These are phyloP conservation scores for Linnemannia hyalina DNA, from an alignment of 192 early-diverging fungal species.

Conservation along the genomic window DNA sequence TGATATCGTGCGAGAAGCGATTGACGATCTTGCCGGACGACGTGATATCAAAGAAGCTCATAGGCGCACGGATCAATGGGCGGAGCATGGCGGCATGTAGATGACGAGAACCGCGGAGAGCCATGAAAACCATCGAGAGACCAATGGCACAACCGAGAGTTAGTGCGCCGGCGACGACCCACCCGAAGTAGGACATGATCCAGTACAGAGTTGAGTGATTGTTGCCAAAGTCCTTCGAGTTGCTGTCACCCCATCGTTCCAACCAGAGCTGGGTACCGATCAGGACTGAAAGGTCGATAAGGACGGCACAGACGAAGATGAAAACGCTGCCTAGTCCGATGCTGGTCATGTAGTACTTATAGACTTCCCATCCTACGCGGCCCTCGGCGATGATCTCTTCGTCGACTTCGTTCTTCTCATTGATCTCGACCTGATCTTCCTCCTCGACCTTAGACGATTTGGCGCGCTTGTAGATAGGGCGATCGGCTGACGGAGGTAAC, in stretches of 20 bases:
- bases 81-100: conserved; percentile 73
- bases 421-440: conserved; percentile 9
- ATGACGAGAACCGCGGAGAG: conserved; percentile 64
- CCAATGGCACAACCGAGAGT: conserved; percentile 4
- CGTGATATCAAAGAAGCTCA: conserved; percentile 70
- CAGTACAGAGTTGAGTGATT: conserved; percentile 3
- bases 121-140: conserved; percentile 20
- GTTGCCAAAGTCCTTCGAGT: too few relatives aligned
- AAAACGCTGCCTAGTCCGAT: background rate
- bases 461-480: conserved; percentile 25
- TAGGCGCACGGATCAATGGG: conserved; percentile 68
- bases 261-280: conserved; percentile 23
- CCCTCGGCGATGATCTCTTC: conserved; percentile 27
- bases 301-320: background rate
- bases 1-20: conserved; percentile 85
- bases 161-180: conserved; percentile 17
- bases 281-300: background rate
- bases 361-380: conserved; percentile 33
- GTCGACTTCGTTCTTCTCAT: conserved; percentile 32
- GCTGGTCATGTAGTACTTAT: conserved; percentile 40
- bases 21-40: conserved; percentile 82
- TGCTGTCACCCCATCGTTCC: background rate
- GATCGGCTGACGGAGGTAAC: background rate
- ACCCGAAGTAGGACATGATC: conserved; percentile 33
- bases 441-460: conserved; percentile 33